These are phyloP conservation scores for Acanthamoeba castellanii DNA, from an alignment of 208 protist species.

Conservation along the genomic window DNA sequence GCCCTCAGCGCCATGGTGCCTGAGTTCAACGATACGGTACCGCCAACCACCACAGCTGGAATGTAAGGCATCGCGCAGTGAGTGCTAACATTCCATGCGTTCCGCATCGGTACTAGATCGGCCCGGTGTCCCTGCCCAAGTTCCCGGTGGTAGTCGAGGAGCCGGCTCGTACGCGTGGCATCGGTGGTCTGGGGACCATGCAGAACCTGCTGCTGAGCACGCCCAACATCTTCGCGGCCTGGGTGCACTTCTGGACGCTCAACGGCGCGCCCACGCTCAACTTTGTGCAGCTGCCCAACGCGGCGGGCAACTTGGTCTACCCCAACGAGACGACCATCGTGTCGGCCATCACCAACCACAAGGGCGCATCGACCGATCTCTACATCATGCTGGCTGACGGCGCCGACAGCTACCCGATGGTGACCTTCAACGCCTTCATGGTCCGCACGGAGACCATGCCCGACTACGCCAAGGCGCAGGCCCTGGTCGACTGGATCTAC, in stretches of 20 bases:
- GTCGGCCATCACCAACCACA: constrained; percentile 21
- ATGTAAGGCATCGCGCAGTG: too few relatives aligned
- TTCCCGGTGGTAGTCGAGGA: background rate
- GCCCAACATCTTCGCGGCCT: constrained; percentile 18
- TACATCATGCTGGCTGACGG: background rate
- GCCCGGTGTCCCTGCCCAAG: background rate
- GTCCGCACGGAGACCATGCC: background rate
- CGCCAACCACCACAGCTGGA: background rate
- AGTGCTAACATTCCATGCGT: background rate
- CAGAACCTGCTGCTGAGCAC: constrained; percentile 1
- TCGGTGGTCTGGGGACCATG: background rate
- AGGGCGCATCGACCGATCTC: background rate
- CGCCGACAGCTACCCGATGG: constrained; percentile 14
- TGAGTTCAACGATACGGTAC: background rate
- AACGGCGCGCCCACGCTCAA: background rate
- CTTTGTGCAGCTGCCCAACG: constrained; percentile 34
- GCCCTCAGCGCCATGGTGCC: background rate
- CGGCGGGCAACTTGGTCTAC: background rate
- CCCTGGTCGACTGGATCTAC: constrained; percentile 50
- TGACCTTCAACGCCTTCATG: constrained; percentile 20
- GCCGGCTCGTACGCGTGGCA: background rate
- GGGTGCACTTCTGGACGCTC: constrained; percentile 19
- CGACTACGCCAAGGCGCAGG: background rate
- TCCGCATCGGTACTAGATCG: background rate
- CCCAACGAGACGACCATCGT: constrained; percentile 22